Base-by-base conservation (phyloP, 352 stramenopile species). In the Phytopythium delawarense region DNA sequence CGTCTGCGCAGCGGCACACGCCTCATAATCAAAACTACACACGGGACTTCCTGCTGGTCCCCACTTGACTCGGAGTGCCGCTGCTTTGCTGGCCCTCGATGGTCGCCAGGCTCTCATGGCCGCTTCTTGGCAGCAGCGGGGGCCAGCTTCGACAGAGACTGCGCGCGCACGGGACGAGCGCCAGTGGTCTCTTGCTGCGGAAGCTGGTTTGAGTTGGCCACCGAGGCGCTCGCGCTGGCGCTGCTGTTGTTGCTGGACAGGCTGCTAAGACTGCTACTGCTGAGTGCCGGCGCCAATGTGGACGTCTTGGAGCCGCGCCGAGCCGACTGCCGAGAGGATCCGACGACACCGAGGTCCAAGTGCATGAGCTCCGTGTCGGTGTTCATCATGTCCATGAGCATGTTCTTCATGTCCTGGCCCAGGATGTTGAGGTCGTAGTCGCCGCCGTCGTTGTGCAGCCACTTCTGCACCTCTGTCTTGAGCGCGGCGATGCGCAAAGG, bases 281-380 rank as follows among this genome's bases (percentile, higher is more conserved):
- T 76, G n/a, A 54, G 76, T 16, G 54, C 65, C 12, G 73, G 66
- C 1, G 72, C 78, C 23, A 71, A 16, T 0, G 63, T 34, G 32
- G 61, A 35, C 18, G 55, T 52, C 63, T 80, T 87, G 25, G 69
- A 60, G 15, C 64, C 37, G 11, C 70, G 71, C 34, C 79, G 70
- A 12, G 74, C 67, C 48, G 72, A 79, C 7, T 70, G 32, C 4
- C 77, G 75, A 1, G 61, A 61, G 5, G 66, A 28, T 32, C 85
- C 72, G 0, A 87, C 49, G 7, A 88, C 61, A 0, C 73, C 78
- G 9, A 96, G 71, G 52, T 94, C 83, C 16, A 94, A 62, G 52
- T 96, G 87, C 82, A 96, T 93, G 11, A 96, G 71, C 9, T 74
- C 81, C 1, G 84, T 96, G 65, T 94, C 69, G 2, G 76, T 87